phyloP scores from a whole-genome alignment of 139 green algal species.

The Mesostigma viride region DNA sequence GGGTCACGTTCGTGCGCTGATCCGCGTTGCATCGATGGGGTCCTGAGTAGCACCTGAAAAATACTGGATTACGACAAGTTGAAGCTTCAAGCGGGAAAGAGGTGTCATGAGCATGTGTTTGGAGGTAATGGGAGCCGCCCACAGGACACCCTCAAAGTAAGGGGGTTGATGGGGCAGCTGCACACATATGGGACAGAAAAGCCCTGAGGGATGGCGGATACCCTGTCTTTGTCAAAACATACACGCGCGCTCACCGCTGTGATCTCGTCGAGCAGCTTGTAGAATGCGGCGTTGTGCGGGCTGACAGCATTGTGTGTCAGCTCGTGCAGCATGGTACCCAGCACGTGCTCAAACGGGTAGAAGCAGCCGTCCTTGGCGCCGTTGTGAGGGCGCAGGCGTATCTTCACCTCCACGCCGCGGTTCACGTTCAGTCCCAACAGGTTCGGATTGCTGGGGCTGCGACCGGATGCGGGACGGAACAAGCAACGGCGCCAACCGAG shows the following conservation, averaged over 20 bases:
- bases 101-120: no score
- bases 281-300: constrained; percentile 61
- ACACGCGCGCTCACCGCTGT: constrained; percentile 37
- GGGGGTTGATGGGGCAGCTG: no score
- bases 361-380: constrained; percentile 33
- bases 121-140: no score
- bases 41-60: no score
- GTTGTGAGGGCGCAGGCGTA: constrained; percentile 27
- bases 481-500: not conserved
- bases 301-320: constrained; percentile 58
- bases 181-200: no score
- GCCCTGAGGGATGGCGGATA: no score
- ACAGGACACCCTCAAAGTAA: no score
- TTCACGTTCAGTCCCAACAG: constrained; percentile 54
- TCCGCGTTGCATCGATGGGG: no score
- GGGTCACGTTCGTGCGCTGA: no score
- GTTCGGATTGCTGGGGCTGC: constrained; percentile 39
- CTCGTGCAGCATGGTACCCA: constrained; percentile 85
- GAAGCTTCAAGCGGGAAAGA: no score
- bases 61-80: no score
- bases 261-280: constrained; percentile 80
- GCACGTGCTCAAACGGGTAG: constrained; percentile 53
- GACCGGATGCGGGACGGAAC: not conserved
- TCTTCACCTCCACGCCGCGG: constrained; percentile 24
- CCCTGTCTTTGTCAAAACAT: no score